phyloP scores from a whole-genome alignment of 345 rosid genomes.

The Physaria fendleri region DNA sequence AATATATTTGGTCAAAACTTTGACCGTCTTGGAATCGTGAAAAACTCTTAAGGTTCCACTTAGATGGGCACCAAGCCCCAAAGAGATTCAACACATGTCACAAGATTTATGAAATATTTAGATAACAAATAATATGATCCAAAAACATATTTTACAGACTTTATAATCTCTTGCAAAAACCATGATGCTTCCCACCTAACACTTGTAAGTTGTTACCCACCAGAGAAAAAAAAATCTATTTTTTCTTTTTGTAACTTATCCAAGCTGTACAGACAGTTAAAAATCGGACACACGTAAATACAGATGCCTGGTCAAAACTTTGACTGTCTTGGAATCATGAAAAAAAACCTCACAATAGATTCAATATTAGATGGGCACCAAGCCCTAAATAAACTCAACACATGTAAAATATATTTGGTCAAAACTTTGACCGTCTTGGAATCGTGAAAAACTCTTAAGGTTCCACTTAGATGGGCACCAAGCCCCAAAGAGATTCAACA shows the following conservation, averaged over 20 bases:
- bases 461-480: conserved; percentile 34
- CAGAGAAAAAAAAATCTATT: not conserved
- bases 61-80: conserved; percentile 33
- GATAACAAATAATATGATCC: too few species aligned
- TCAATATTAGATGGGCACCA: too few species aligned
- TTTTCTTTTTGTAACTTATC: too few species aligned
- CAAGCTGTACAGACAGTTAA: conserved; percentile 24
- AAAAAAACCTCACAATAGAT: too few species aligned
- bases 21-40: conserved; percentile 29
- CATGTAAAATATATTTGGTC: too few species aligned
- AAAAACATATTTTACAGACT: too few species aligned
- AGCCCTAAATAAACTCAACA: too few species aligned
- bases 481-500: conserved; percentile 20
- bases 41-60: conserved; percentile 31
- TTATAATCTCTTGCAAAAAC: not conserved
- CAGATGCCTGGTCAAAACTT: conserved; percentile 29
- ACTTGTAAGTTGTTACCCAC: conserved; percentile 23
- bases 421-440: conserved; percentile 32
- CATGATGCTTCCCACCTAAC: conserved; percentile 28
- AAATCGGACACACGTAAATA: conserved; percentile 22
- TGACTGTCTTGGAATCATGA: too few species aligned
- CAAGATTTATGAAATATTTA: too few species aligned
- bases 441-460: conserved; percentile 25
- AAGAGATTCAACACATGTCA: conserved; percentile 15
- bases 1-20: too few species aligned